Evolutionary conservation across 2,329 filamentous ascomycete species (phyloP), one percentile per base, ranked within the genome.

Genomic region (Neonectria faginata): DNA sequence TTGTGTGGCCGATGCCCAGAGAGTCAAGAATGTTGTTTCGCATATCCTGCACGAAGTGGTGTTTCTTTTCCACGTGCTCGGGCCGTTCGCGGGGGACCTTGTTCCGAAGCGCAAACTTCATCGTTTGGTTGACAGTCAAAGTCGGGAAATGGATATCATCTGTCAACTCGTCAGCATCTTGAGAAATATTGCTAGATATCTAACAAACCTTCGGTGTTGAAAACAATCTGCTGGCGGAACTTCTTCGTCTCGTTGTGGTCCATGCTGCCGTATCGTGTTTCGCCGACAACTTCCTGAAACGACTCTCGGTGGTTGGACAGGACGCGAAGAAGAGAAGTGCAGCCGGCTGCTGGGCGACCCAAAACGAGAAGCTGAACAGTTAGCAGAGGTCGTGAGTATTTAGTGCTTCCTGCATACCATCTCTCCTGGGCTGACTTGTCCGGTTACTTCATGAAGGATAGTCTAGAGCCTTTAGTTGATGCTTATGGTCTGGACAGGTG

Each of bases 1-100:
- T 75, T 0, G 88, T 89, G 70, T 92, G 89, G 29, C 85, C 83
- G 31, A 91, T 89, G 76, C 88, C 89, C 68, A 92, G 89, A 0
- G 89, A 78, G 58, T 87, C 86, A 0, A 83, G 69, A 10, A 81
- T 79, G 1, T 67, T 59, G 12, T 80, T 73, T 10, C 75, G 69
- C 39, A 75, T 74, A 5, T 75, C 65, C 27, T 74, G 64, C 1
- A 79, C 73, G 60, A 76, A 80, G 1, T 72, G 69, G 12, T 72
- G 68, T 22, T 72, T 73, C 20, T 72, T 67, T 16, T 70, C 67
- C 3, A 74, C 55, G 2, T 72, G 62, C 12, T 68, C 62, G 5
- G 89, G 85, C 16, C 87, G 79, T 2, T 89, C 86, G 2, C 84
- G 83, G 0, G 89, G 89, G 1, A 89, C 87, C 65, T 88, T 82